A percentile compares a stretch with the other conserved stretches of the same genome.
Evolutionary conservation across 2,329 filamentous ascomycete genomes (phyloP).

Genomic region (Pyrenochaeta sp.): DNA sequence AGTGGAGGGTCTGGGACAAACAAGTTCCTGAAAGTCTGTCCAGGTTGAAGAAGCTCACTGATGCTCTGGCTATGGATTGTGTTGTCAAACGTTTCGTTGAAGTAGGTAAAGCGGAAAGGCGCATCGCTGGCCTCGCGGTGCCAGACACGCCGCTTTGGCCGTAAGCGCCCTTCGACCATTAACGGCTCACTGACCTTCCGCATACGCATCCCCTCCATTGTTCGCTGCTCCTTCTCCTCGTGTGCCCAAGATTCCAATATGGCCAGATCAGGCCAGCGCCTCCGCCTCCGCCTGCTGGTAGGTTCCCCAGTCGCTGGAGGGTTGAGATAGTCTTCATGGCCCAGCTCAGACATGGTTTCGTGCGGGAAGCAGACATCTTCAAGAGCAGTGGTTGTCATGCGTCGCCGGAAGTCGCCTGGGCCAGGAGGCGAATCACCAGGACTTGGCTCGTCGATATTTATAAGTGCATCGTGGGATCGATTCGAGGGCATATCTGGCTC

Average conservation of each 20-base stretch:
- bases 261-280: slow-evolving; percentile 85
- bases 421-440: slow-evolving; percentile 48
- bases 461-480: slow-evolving; percentile 55
- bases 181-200: slow-evolving; percentile 96
- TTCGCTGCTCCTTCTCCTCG: slow-evolving; percentile 88
- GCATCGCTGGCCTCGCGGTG: slow-evolving; percentile 87
- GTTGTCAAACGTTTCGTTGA: slow-evolving; percentile 95
- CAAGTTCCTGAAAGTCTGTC: slow-evolving; percentile 82
- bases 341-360: slow-evolving; percentile 79
- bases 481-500: slow-evolving; percentile 27
- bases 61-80: slow-evolving; percentile 97
- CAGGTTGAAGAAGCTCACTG: slow-evolving; percentile 88
- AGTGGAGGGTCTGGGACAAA: slow-evolving; percentile 84
- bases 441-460: slow-evolving; percentile 65
- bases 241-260: slow-evolving; percentile 89
- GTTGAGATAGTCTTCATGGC: slow-evolving; percentile 73
- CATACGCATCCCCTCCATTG: slow-evolving; percentile 76
- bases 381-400: slow-evolving; percentile 67
- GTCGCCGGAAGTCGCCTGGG: slow-evolving; percentile 39
- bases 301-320: slow-evolving; percentile 56
- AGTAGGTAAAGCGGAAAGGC: slow-evolving; percentile 96
- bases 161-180: slow-evolving; percentile 86
- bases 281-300: slow-evolving; percentile 56
- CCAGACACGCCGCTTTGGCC: slow-evolving; percentile 81
- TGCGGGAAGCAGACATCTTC: slow-evolving; percentile 94